Evolutionary conservation across 106 monocot species (phyloP).

Genomic region (Vanilla planifolia): DNA sequence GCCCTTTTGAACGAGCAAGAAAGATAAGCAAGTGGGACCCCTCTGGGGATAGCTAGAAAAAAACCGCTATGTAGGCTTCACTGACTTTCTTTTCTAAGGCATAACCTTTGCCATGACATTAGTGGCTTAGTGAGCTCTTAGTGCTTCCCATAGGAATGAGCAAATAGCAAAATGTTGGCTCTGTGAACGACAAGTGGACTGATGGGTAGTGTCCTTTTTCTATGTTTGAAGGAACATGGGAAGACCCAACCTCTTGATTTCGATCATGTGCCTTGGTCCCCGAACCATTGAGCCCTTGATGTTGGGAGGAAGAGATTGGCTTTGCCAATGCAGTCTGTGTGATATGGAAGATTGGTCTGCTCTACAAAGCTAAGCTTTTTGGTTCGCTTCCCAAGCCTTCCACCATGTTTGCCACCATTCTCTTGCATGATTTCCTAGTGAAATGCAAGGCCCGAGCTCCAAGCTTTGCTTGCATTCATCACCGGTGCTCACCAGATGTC

Average conservation of each 20-base stretch:
- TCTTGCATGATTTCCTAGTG: no score
- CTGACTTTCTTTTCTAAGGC: background rate
- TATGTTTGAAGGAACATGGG: no score
- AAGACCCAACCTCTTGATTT: no score
- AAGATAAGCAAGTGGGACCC: no score
- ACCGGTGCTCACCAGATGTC: no score
- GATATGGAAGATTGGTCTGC: constrained; percentile 1
- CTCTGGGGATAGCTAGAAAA: background rate
- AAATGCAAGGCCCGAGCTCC: no score
- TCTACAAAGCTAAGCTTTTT: background rate
- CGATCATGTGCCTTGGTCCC: background rate
- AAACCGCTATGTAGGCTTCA: constrained; percentile 1
- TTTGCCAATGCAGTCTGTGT: background rate
- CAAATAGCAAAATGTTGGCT: constrained; percentile 22
- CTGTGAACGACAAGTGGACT: no score
- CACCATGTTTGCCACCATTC: background rate
- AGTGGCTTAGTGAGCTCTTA: constrained; percentile 4
- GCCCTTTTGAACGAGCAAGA: background rate
- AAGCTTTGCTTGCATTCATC: no score
- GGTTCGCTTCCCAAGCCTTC: background rate
- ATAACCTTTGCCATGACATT: background rate
- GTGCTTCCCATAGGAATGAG: background rate
- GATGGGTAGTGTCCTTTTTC: no score
- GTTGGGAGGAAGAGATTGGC: constrained; percentile 3
- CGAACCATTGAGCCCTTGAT: background rate